These are phyloP conservation scores for Colletotrichum spinosum DNA, from an alignment of 2,329 filamentous ascomycete species.

Conservation along the genomic window DNA sequence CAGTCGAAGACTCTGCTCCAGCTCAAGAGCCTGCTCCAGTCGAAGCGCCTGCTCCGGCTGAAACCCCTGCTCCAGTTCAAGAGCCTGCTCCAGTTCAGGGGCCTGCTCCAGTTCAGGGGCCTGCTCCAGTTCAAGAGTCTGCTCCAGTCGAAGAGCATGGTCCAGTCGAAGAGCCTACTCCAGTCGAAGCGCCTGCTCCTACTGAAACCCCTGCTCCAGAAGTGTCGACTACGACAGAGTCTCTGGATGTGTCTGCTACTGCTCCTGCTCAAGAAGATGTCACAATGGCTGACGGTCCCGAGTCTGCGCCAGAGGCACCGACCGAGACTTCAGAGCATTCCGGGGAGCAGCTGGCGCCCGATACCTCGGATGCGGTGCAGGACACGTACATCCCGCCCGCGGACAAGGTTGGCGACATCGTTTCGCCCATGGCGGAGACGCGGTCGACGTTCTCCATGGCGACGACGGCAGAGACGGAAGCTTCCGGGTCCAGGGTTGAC, in stretches of 20 bases:
- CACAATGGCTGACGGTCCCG: conserved; percentile 19
- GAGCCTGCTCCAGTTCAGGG: too few relatives aligned
- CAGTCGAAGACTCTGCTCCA: too few relatives aligned
- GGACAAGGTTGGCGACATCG: conserved; percentile 34
- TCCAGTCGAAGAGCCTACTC: too few relatives aligned
- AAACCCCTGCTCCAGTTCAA: too few relatives aligned
- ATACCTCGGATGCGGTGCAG: conserved; percentile 20
- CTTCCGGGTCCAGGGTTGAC: conserved; percentile 25
- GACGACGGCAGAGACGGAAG: conserved; percentile 34
- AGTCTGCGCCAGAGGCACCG: conserved; percentile 10
- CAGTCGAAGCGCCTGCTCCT: not conserved
- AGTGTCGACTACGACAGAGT: too few relatives aligned
- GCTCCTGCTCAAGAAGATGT: conserved; percentile 19
- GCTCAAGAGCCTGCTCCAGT: too few relatives aligned
- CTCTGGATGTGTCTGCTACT: not conserved
- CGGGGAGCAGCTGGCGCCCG: conserved; percentile 8
- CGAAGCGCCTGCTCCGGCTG: too few relatives aligned
- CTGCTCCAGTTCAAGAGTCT: too few relatives aligned
- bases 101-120: too few relatives aligned
- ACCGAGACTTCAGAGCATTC: not conserved
- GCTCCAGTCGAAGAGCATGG: too few relatives aligned
- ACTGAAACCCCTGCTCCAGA: not conserved
- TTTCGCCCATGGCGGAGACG: conserved; percentile 33
- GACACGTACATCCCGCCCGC: conserved; percentile 30
- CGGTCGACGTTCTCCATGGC: conserved; percentile 31